Evolutionary conservation across 208 protist species (phyloP), one percentile per base, ranked within the genome.

Genomic region (Herpetomonas tarakana): DNA sequence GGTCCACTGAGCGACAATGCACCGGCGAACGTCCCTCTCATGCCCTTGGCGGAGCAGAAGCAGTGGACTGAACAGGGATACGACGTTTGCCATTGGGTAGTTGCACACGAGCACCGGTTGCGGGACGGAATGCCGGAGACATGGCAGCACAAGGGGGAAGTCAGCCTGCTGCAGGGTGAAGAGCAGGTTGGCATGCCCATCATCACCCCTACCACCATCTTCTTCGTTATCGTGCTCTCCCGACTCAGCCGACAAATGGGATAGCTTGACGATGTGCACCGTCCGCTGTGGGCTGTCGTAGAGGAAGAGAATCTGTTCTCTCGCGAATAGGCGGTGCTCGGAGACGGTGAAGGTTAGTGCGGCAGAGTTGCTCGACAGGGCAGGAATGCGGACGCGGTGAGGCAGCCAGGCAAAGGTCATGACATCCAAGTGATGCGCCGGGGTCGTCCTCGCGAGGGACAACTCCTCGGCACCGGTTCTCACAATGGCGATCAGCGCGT

Each of bases 401-500:
- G 83, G 87, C 61, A 77, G 82, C 86, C 86, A 90, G 18, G 74
- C 35, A 83, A 83, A 93, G 46, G 75, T 57, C 47, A 85, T 56
- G 3, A 62, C 49, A 54, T 86, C 80, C 3, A 76, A 52, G 2
- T 69, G 65, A 26, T 62, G 57, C 12, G 59, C 61, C 16, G 60
- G 61, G 6, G 25, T 58, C 7, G 61, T 65, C 2, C 63, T 29
- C 1, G 68, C 75, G 18, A 86, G 61, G 4, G 70, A 69, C 22
- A 85, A 61, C 47, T 71, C 61, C 45, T 68, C 54, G 25, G n/a
- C 22, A 4, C 30, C 60, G 1, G 58, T 68, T 30, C 72, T 62
- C 21, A 67, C 76, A 0, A 78, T 55, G 0, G 64, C 51, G 27
- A 76, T n/a, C n/a, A n/a, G n/a, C n/a, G n/a, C n/a, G n/a, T n/a